Percentiles rank a stretch among this genome's conserved stretches.
Conservation (phyloP, 2,329 filamentous ascomycete species). For the Ramularia collo-cygni region DNA sequence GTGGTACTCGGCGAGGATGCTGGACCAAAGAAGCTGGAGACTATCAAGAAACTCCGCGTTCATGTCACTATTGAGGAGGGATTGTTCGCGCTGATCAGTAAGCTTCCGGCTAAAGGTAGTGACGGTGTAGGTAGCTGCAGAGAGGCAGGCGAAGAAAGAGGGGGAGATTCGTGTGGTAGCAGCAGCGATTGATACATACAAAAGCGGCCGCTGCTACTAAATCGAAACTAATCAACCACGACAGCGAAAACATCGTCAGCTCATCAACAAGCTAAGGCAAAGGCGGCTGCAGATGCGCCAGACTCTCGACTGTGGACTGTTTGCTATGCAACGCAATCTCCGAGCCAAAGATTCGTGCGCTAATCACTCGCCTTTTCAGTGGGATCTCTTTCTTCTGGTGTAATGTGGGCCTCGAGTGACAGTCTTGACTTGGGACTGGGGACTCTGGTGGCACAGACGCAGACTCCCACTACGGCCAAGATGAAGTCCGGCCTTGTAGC, state of each 20-base stretch:
- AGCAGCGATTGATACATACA: conserved; percentile 66
- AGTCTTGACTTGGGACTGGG: no score
- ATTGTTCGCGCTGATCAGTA: conserved; percentile 75
- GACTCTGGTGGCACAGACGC: no score
- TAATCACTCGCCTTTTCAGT: no score
- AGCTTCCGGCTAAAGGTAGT: conserved; percentile 78
- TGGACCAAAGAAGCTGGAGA: conserved; percentile 84
- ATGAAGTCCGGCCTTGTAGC: no score
- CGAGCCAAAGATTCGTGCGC: no score
- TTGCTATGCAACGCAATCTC: conserved; percentile 82
- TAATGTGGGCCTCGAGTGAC: no score
- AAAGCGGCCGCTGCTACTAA: conserved; percentile 38
- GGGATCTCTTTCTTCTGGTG: no score
- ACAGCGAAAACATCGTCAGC: no score
- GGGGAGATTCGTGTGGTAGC: conserved; percentile 74
- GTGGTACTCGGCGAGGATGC: conserved; percentile 88
- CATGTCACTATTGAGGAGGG: conserved; percentile 95
- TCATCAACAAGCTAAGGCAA: conserved; percentile 28
- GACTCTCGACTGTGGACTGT: conserved; percentile 78
- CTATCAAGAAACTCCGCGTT: conserved; percentile 70
- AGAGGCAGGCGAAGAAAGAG: conserved; percentile 74
- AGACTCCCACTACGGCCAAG: no score
- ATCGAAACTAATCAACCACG: conserved; percentile 32
- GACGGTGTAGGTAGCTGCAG: conserved; percentile 80
- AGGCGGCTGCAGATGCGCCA: conserved; percentile 34